Evolutionary conservation across 495 filamentous ascomycete species (phyloP).

Genomic region (Chaetomidium leptoderma): DNA sequence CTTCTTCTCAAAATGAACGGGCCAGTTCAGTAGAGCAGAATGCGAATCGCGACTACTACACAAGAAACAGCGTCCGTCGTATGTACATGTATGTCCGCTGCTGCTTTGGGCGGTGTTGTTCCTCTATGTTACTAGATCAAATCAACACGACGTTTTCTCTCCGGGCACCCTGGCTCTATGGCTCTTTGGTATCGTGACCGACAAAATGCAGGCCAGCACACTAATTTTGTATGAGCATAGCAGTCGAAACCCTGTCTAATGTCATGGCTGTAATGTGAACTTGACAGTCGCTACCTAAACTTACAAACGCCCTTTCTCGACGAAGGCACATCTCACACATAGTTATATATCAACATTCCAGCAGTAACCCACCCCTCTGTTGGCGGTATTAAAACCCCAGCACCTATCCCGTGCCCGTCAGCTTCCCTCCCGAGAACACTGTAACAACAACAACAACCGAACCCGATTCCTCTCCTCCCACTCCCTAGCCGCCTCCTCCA

Average conservation of each 20-base stretch:
- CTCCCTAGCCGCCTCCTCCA: slow-evolving; percentile 28
- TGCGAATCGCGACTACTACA: not conserved
- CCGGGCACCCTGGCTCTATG: not conserved
- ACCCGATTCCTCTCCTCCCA: slow-evolving; percentile 37
- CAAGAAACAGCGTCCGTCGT: not conserved
- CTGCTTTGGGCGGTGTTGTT: slow-evolving; percentile 6
- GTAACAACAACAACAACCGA: not conserved
- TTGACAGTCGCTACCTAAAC: no score
- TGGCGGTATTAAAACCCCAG: no score
- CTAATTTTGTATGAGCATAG: not conserved
- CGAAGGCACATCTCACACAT: no score
- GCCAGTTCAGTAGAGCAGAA: slow-evolving; percentile 2
- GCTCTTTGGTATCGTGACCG: no score
- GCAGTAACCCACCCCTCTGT: no score
- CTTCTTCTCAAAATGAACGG: slow-evolving; percentile 4
- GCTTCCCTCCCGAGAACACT: not conserved
- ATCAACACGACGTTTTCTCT: slow-evolving; percentile 5
- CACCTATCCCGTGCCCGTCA: no score
- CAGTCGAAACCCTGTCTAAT: no score
- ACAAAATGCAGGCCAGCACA: not conserved
- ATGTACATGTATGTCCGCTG: not conserved
- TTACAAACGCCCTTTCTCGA: no score
- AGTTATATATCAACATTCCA: no score
- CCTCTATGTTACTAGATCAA: slow-evolving; percentile 1
- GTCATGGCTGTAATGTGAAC: no score